Evolutionary conservation across 2,329 filamentous ascomycete genomes (phyloP), one percentile per base, ranked within the genome.

Genomic region (Xylariaceae sp.): DNA sequence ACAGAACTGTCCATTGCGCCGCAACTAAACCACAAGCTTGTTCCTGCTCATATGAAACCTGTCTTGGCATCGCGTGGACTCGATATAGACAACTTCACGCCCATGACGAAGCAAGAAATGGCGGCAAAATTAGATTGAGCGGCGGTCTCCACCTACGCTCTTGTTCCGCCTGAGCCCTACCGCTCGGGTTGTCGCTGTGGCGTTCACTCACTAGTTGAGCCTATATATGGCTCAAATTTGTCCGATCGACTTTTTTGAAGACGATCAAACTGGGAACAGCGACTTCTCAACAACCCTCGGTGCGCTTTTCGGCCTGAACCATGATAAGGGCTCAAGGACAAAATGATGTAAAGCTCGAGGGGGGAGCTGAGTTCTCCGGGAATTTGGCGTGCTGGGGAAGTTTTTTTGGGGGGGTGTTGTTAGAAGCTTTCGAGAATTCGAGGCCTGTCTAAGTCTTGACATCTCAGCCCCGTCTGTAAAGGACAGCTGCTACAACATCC

Each of bases 1-100:
- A 7, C 65, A 97, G 95, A 99, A 85, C 83, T 99, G 60, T 99
- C 95, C n/a, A 98, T 99, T 71, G 88, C 89, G 40, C 90, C 95
- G 41, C 81, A 88, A 45, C 82, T 98, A 72, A 99, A 99, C 78
- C 81, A 86, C 69, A 88, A 91, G 75, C 84, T 99, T 67, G 91
- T 98, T 50, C 95, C 95, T 57, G 77, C 84, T 61, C 93, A 98
- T 75, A 86, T 92, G 68, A 88, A 88, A 69, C 79, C 90, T 20
- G 81, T 86, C 57, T 82, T 99, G 57, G 85, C 85, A 60, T 82
- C 88, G 46, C 87, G 87, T 69, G 93, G 91, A 52, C 84, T 99
- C 65, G 93, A 98, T 74, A 91, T 97, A 70, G 91, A 97, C 76
- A 93, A 93, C 75, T 90, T 99, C 76, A 91, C 87, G 67, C 93